These are phyloP conservation scores for Xanthoceras sorbifolium DNA, from an alignment of 345 rosid species.

Conservation along the genomic window DNA sequence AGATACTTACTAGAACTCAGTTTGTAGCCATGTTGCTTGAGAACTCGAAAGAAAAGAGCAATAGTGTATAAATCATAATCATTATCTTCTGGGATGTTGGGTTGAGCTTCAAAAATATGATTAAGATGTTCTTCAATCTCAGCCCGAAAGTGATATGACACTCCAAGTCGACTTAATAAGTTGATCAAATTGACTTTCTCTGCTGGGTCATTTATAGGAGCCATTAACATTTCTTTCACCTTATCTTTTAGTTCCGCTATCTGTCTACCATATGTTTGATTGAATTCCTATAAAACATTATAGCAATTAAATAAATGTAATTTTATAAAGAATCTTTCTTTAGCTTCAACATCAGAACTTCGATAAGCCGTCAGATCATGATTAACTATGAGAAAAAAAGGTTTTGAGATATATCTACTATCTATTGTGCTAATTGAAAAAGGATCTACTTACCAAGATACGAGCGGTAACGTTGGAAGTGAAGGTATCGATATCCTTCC, in stretches of 20 bases:
- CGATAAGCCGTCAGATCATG: too few species aligned
- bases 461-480: too few species aligned
- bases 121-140: neutral
- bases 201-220: neutral
- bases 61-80: slow-evolving; percentile 10
- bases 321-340: too few species aligned
- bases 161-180: slow-evolving; percentile 8
- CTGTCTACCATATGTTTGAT: neutral
- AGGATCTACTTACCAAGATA: too few species aligned
- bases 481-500: too few species aligned
- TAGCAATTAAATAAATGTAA: too few species aligned
- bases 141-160: slow-evolving; percentile 5
- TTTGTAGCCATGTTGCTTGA: slow-evolving; percentile 11
- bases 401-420: too few species aligned
- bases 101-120: neutral
- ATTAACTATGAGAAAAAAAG: too few species aligned
- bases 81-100: neutral
- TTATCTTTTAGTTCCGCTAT: neutral
- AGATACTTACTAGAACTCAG: neutral
- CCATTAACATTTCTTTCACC: neutral
- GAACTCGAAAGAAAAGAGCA: neutral
- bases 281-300: neutral
- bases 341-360: too few species aligned
- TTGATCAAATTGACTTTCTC: neutral
- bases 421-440: too few species aligned